Evolutionary conservation across 2,329 filamentous ascomycete species (phyloP).

Genomic region (Epichloe uncinata): DNA sequence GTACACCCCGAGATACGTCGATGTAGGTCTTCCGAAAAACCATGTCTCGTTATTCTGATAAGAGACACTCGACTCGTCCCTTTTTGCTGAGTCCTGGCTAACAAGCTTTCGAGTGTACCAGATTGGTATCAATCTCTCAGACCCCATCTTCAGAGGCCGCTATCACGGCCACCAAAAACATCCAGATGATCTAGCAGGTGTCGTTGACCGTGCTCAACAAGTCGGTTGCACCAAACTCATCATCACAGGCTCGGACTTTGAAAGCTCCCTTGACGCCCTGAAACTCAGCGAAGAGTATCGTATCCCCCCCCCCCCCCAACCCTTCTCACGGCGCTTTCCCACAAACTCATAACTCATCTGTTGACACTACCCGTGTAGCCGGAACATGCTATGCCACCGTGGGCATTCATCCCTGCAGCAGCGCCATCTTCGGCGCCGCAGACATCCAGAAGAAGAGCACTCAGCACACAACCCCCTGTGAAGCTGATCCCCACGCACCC

Average conservation of each 20-base stretch:
- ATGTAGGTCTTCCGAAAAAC: conserved; percentile 29
- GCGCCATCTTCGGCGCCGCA: conserved; percentile 57
- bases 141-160: conserved; percentile 73
- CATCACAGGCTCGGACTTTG: conserved; percentile 80
- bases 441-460: conserved; percentile 32
- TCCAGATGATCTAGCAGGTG: conserved; percentile 57
- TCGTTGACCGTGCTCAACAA: conserved; percentile 64
- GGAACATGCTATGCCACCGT: conserved; percentile 79
- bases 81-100: background rate
- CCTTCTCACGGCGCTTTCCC: background rate
- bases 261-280: conserved; percentile 63
- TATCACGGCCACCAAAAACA: conserved; percentile 73
- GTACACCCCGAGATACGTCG: conserved; percentile 41
- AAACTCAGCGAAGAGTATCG: conserved; percentile 60
- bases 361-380: conserved; percentile 31
- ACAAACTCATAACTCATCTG: background rate
- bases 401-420: conserved; percentile 86
- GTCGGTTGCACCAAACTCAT: conserved; percentile 83
- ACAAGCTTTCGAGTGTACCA: conserved; percentile 17
- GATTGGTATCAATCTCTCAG: conserved; percentile 93
- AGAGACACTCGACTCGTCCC: background rate
- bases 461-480: conserved; percentile 33
- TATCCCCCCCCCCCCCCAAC: conserved; percentile 22
- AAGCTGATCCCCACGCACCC: conserved; percentile 35
- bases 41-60: background rate